Evolutionary conservation across 2,329 filamentous ascomycete species (phyloP).

Genomic region (Penicillium carneum): DNA sequence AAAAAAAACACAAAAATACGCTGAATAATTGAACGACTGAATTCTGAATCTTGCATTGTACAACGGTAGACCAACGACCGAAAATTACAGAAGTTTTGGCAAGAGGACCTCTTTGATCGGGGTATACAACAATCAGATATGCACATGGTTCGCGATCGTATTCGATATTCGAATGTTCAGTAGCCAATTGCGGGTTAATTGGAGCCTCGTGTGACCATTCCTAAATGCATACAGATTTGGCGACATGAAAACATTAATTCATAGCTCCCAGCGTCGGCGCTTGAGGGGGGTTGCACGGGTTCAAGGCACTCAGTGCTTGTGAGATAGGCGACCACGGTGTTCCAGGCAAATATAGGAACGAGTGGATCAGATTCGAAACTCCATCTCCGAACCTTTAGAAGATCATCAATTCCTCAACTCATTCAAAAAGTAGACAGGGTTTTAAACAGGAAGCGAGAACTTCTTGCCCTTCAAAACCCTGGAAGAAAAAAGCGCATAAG

Average conservation of each 20-base stretch:
- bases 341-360: slow-evolving; percentile 6
- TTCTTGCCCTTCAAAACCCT: slow-evolving; percentile 83
- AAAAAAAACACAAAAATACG: background rate
- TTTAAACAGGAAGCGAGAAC: slow-evolving; percentile 82
- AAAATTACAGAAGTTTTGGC: background rate
- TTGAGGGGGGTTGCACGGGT: background rate
- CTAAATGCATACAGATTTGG: slow-evolving; percentile 9
- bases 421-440: background rate
- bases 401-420: slow-evolving; percentile 1
- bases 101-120: background rate
- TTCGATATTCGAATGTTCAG: background rate
- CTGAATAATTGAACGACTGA: background rate
- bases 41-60: background rate
- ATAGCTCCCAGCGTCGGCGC: background rate
- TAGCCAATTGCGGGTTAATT: background rate
- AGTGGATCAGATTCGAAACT: background rate
- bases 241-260: slow-evolving; percentile 15
- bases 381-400: background rate
- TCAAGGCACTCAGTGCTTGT: background rate
- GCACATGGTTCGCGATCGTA: background rate
- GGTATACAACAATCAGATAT: slow-evolving; percentile 2
- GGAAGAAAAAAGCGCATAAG: background rate
- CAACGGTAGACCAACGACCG: background rate
- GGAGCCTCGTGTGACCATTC: slow-evolving; percentile 3
- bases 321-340: background rate